Evolutionary conservation across 768 basidiomycete genomes (phyloP), one percentile per base, ranked within the genome.

Genomic region (Boletus tomentosulus): DNA sequence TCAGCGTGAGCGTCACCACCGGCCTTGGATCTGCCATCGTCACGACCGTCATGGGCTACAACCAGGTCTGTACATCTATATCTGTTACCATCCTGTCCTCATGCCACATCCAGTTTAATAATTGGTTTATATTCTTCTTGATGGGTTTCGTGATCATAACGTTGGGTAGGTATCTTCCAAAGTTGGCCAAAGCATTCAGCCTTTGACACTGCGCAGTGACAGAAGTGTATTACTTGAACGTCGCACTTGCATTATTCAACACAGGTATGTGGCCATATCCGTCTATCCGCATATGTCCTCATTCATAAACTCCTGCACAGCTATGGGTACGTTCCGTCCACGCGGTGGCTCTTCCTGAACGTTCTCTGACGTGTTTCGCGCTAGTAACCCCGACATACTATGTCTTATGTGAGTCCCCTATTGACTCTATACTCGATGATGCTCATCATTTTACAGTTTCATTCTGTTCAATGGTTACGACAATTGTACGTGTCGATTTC

Each of bases 241-340:
- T 94, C 55, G 97, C 97, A 16, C 84, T 99, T 55, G 97, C 94
- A 53, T 74, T 98, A 34, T 98, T 94, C 78, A 96, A 97, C 72
- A 90, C 89, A 51, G 88, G 87, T 86, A 57, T 57, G 83, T 61
- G 60, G 35, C 12, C 16, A 35, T 45, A 16, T 43, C 24, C 38
- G 41, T 46, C n/a, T 15, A 16, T 12, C n/a, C 25, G 46, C 39
- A 51, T 24, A 43, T 51, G 46, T 50, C 1, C 55, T 52, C n/a
- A 60, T 30, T 12, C 24, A 27, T 22, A 27, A 24, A 33, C 31
- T 41, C 13, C 39, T 31, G n/a, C 51, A 50, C 64, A 84, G 83
- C 84, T 56, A 87, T 89, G 85, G 85, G 84, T 85, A 72, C 24
- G 73, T 73, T 54, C 7, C 37, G n/a, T 56, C 5, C 4, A 53